phyloP scores from a whole-genome alignment of 345 rosid genomes.

The Jatropha curcas region DNA sequence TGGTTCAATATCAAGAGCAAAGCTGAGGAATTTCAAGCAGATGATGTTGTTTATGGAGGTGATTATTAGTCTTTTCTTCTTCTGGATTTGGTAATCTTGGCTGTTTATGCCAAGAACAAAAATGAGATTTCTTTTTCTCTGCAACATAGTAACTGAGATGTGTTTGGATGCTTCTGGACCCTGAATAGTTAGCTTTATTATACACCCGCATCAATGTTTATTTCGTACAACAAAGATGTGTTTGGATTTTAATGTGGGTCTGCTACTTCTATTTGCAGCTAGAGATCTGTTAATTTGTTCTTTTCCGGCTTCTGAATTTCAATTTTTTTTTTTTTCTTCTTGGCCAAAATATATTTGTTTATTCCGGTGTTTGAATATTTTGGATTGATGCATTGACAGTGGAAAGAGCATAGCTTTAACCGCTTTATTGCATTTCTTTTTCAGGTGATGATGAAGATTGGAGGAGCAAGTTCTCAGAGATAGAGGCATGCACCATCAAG shows the following conservation, averaged over 20 bases:
- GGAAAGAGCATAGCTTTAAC: conserved; percentile 59
- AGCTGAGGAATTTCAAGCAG: conserved; percentile 82
- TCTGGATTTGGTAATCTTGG: conserved; percentile 22
- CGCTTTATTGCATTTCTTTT: conserved; percentile 48
- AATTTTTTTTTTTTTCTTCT: conserved; percentile 8
- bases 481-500: conserved; percentile 81
- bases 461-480: conserved; percentile 67
- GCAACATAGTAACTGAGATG: conserved; percentile 19
- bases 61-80: conserved; percentile 17
- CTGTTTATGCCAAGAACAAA: conserved; percentile 16
- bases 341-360: conserved; percentile 22
- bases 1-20: conserved; percentile 89
- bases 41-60: conserved; percentile 56
- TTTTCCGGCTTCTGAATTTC: conserved; percentile 30
- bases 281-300: conserved; percentile 45
- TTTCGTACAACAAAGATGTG: conserved; percentile 12
- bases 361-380: conserved; percentile 36
- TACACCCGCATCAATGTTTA: conserved; percentile 15
- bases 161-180: conserved; percentile 27
- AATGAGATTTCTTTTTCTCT: conserved; percentile 16
- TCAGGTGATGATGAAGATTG: conserved; percentile 78
- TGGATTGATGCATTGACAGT: conserved; percentile 36
- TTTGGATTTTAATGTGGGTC: conserved; percentile 27
- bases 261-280: conserved; percentile 29
- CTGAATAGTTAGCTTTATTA: conserved; percentile 28